Base-by-base conservation (phyloP, 352 stramenopile genomes). In the Globisporangium radiosum region DNA sequence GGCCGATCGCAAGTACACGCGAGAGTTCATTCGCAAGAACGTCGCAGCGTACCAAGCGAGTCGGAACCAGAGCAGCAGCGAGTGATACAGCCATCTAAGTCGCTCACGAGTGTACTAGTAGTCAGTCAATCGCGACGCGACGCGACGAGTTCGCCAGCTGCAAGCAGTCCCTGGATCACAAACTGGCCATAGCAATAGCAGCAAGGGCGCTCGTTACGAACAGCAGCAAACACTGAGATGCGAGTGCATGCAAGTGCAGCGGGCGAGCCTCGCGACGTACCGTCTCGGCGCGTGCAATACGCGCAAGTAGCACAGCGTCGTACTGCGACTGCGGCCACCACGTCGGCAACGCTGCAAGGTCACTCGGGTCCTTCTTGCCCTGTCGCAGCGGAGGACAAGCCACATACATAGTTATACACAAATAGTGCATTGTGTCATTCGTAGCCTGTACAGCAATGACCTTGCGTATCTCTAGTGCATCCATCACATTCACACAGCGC, bases 291-390 rank as follows among this genome's bases (percentile, higher is more conserved):
- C 61, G 45, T 7, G 69, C 64, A 47, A 90, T 81, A 39, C 75
- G 69, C 2, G 40, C 54, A 14, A 52, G 54, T 10, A 90, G 55
- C 15, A 60, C 58, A 10, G 19, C 51, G 13, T 70, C 59, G 60
- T 83, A 90, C 11, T 65, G 66, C 4, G 62, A 49, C 45, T 88
- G 65, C 0, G 76, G 81, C 81, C 81, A 90, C 78, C 81, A 88
- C 56, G 48, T 75, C 13, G 81, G 80, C 9, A 63, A 65, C 2
- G 45, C 58, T 8, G 54, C 58, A n/a, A 39, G 6, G 6, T 55
- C 60, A 4, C 51, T 45, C 2, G 47, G 37, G 49, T 67, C 49
- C n/a, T 48, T n/a, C 5, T 15, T 36, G 25, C 25, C 25, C 25
- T 42, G 47, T 7, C 7, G 17, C 7, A 39, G 15, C 36, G 3